Evolutionary conservation across 495 filamentous ascomycete genomes (phyloP).

Genomic region (Achaetomiella virescens): DNA sequence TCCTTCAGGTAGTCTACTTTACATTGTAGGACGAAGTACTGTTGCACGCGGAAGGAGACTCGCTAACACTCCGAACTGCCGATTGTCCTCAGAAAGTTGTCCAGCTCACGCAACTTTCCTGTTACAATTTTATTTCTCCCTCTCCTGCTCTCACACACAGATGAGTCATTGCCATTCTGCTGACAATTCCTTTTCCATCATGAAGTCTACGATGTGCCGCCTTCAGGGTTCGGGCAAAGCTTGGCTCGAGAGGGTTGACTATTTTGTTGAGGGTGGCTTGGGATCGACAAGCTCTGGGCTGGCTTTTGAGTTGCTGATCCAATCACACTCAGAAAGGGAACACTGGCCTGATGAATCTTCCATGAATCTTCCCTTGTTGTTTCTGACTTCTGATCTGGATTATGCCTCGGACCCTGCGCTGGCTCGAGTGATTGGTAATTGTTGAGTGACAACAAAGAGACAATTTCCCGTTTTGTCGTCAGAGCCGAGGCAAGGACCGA

Average conservation of each 20-base stretch:
- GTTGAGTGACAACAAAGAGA: background rate
- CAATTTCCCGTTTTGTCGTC: background rate
- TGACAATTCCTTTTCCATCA: background rate
- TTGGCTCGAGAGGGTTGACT: background rate
- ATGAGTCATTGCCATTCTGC: background rate
- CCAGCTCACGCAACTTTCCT: too few relatives aligned
- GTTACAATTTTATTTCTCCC: too few relatives aligned
- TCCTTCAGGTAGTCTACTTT: background rate
- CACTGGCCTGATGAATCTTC: too few relatives aligned
- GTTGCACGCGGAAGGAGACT: background rate
- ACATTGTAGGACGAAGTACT: background rate
- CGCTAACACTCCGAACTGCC: too few relatives aligned
- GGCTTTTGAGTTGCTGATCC: background rate
- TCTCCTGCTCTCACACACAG: background rate
- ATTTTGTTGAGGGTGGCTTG: slow-evolving; percentile 4
- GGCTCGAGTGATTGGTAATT: background rate
- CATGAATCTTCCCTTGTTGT: background rate
- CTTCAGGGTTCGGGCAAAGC: slow-evolving; percentile 4
- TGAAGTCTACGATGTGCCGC: background rate
- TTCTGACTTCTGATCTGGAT: background rate
- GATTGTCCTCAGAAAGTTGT: too few relatives aligned
- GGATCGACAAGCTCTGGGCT: background rate
- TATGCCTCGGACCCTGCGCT: background rate
- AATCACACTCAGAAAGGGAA: background rate
- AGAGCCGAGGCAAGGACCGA: too few relatives aligned